These are phyloP conservation scores for Triglochin maritima DNA, from an alignment of 106 monocot species.

Conservation along the genomic window DNA sequence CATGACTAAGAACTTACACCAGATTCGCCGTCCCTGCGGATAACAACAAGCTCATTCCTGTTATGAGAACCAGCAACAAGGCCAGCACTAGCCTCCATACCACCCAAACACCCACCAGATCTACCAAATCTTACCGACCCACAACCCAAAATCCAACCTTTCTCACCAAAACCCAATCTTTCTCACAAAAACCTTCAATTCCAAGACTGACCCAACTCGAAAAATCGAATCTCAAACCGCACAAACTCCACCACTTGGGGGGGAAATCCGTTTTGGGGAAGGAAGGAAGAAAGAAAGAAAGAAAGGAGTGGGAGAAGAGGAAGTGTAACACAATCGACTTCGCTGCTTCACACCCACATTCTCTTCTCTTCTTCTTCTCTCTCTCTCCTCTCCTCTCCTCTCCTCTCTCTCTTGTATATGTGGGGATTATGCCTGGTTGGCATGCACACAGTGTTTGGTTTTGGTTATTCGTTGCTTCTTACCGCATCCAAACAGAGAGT, in stretches of 20 bases:
- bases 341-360: not conserved
- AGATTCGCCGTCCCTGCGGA: constrained; percentile 54
- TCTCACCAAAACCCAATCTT: not conserved
- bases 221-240: not conserved
- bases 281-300: not conserved
- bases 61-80: constrained; percentile 88
- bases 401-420: not conserved
- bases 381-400: not conserved
- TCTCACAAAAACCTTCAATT: not conserved
- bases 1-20: constrained; percentile 3
- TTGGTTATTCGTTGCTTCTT: constrained; percentile 6
- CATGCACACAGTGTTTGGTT: constrained; percentile 2
- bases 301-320: not conserved
- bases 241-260: not conserved
- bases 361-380: constrained; percentile 1
- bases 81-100: constrained; percentile 20
- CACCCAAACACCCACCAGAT: not conserved
- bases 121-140: not conserved
- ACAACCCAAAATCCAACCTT: not conserved
- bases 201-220: not conserved
- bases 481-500: not conserved
- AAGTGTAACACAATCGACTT: not conserved
- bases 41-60: constrained; percentile 87
- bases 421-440: not conserved
- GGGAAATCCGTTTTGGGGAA: not conserved